Conservation (phyloP, 1,139 yeast genomes). For the Taphrina communis region DNA sequence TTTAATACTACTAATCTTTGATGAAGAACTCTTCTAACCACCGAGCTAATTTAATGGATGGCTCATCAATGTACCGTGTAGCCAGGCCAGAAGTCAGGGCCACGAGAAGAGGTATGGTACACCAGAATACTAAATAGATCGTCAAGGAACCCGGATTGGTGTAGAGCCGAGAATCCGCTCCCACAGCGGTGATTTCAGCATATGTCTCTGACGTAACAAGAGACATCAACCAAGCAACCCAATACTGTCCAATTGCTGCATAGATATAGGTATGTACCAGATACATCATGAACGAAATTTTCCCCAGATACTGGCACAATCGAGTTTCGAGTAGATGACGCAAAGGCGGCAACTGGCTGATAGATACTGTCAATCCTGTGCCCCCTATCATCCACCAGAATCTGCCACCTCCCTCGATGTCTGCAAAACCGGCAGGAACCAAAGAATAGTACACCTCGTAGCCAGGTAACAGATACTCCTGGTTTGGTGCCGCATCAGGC, state of each 20-base stretch:
- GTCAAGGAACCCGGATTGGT: background rate
- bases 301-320: slow-evolving; percentile 30
- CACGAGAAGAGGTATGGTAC: slow-evolving; percentile 6
- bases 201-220: background rate
- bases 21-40: slow-evolving; percentile 23
- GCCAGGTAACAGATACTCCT: slow-evolving; percentile 21
- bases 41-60: slow-evolving; percentile 23
- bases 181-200: background rate
- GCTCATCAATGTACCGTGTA: slow-evolving; percentile 22
- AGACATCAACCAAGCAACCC: slow-evolving; percentile 1
- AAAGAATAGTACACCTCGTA: slow-evolving; percentile 1
- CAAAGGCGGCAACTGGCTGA: slow-evolving; percentile 14
- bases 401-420: slow-evolving; percentile 31
- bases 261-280: slow-evolving; percentile 25
- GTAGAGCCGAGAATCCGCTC: background rate
- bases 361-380: slow-evolving; percentile 16
- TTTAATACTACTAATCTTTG: background rate
- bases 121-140: slow-evolving; percentile 29
- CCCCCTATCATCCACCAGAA: slow-evolving; percentile 40
- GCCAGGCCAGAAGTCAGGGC: slow-evolving; percentile 21
- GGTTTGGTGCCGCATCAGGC: slow-evolving; percentile 26
- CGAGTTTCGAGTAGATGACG: slow-evolving; percentile 9
- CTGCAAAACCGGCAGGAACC: slow-evolving; percentile 11
- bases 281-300: slow-evolving; percentile 36
- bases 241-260: slow-evolving; percentile 1